Percentiles rank a stretch among this genome's conserved stretches.
Conservation (phyloP, 2,329 filamentous ascomycete genomes). For the Ploettnerulaceae sp. region DNA sequence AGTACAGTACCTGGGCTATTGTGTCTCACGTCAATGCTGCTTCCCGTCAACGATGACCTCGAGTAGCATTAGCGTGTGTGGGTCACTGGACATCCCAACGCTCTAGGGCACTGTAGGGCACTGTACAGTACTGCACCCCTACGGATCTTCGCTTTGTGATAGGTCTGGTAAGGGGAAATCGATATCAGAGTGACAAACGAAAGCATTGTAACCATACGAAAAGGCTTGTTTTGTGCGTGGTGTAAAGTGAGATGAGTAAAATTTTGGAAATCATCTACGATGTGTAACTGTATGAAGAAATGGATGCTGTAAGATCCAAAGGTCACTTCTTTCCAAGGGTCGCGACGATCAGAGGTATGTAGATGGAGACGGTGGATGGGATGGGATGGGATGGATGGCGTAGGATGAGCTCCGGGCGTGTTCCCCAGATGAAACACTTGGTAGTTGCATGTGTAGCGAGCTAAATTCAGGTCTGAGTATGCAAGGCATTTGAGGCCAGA, state of each 20-base stretch:
- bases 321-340: too few relatives aligned
- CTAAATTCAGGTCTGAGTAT: background rate
- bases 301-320: too few relatives aligned
- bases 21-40: constrained; percentile 22
- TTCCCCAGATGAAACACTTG: constrained; percentile 21
- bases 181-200: constrained; percentile 7
- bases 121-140: too few relatives aligned
- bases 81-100: constrained; percentile 11
- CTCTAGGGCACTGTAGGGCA: background rate
- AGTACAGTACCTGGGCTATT: constrained; percentile 7
- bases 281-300: too few relatives aligned
- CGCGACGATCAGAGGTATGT: constrained; percentile 14
- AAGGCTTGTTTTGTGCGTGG: constrained; percentile 8
- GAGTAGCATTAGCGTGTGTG: constrained; percentile 22
- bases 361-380: constrained; percentile 17
- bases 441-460: constrained; percentile 9
- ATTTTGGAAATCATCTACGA: too few relatives aligned
- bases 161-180: constrained; percentile 12
- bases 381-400: too few relatives aligned
- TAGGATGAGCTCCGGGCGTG: constrained; percentile 12
- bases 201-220: constrained; percentile 6
- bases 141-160: too few relatives aligned
- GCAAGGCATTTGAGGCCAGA: background rate
- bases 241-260: background rate
- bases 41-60: constrained; percentile 26